A percentile compares a stretch with the other conserved stretches of the same genome.
Conservation (phyloP, 1,139 yeast species). For the Barnettozyma hawaiiensis region DNA sequence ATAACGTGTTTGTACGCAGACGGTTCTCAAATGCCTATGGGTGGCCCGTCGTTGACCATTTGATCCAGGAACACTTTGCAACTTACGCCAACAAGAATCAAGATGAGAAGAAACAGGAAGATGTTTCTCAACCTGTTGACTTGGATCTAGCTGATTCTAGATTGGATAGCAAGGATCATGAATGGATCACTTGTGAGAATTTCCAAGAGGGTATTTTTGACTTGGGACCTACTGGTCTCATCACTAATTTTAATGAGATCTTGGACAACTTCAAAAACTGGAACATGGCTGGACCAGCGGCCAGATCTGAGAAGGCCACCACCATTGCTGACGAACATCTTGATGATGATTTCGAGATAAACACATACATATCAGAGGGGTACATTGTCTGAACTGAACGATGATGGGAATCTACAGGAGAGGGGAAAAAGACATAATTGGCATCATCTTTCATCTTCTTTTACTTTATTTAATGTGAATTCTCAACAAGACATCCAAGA, state of each 20-base stretch:
- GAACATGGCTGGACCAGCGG: conserved; percentile 8
- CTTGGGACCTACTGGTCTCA: conserved; percentile 67
- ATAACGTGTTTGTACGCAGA: conserved; percentile 84
- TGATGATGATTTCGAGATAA: conserved; percentile 4
- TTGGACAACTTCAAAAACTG: conserved; percentile 28
- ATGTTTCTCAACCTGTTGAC: conserved; percentile 6
- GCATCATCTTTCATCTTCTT: neutral
- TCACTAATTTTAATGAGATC: conserved; percentile 55
- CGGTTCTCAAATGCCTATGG: conserved; percentile 94
- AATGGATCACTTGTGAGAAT: conserved; percentile 45
- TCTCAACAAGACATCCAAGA: conserved; percentile 33
- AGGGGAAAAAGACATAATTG: too few relatives aligned
- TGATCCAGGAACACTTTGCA: conserved; percentile 62
- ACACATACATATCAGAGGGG: conserved; percentile 4
- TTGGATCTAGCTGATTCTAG: conserved; percentile 8
- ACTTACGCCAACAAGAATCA: neutral
- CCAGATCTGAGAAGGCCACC: neutral
- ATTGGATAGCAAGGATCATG: conserved; percentile 19
- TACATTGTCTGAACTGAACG: conserved; percentile 6
- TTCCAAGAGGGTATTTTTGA: conserved; percentile 51
- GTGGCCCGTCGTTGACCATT: conserved; percentile 87
- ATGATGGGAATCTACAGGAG: too few relatives aligned
- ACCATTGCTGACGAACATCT: neutral
- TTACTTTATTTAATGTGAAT: conserved; percentile 12
- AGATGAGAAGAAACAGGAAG: conserved; percentile 10